Conservation (phyloP, 192 early-diverging fungal species). For the Mortierella claussenii region DNA sequence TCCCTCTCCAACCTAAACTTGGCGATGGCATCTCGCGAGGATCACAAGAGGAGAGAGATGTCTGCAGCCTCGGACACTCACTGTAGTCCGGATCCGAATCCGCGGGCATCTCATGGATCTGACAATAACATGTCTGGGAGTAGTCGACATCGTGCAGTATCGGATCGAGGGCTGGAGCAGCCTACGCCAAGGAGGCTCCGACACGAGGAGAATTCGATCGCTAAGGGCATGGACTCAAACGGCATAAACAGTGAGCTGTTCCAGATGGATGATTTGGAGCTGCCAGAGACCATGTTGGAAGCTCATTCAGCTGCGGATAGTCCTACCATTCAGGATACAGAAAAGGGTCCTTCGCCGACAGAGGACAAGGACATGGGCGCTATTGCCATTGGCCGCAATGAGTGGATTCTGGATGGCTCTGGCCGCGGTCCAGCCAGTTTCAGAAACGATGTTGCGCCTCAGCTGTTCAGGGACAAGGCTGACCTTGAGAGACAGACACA, state of each 20-base stretch:
- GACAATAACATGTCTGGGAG: background rate
- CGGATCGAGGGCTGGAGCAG: slow-evolving; percentile 6
- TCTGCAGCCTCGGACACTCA: background rate
- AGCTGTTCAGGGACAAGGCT: slow-evolving; percentile 16
- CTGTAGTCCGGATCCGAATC: background rate
- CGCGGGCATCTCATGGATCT: background rate
- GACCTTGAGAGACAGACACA: slow-evolving; percentile 49
- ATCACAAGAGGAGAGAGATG: slow-evolving; percentile 31
- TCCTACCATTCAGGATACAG: slow-evolving; percentile 12
- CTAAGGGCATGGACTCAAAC: slow-evolving; percentile 16
- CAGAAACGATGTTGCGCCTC: slow-evolving; percentile 10
- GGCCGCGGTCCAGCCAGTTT: slow-evolving; percentile 7
- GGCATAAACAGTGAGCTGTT: slow-evolving; percentile 28
- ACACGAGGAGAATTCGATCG: background rate
- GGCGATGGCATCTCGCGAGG: slow-evolving; percentile 37
- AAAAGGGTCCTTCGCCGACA: slow-evolving; percentile 2
- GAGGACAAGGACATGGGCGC: background rate
- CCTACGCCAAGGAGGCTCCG: slow-evolving; percentile 1
- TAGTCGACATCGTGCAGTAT: background rate
- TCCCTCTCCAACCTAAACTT: slow-evolving; percentile 49
- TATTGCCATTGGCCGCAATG: slow-evolving; percentile 31
- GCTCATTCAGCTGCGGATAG: background rate
- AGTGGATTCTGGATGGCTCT: slow-evolving; percentile 46
- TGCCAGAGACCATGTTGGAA: slow-evolving; percentile 22
- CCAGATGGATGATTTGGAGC: slow-evolving; percentile 47